Evolutionary conservation across 1,139 yeast species (phyloP), one percentile per base, ranked within the genome.

Genomic region (Yamadazyma dushanensis): DNA sequence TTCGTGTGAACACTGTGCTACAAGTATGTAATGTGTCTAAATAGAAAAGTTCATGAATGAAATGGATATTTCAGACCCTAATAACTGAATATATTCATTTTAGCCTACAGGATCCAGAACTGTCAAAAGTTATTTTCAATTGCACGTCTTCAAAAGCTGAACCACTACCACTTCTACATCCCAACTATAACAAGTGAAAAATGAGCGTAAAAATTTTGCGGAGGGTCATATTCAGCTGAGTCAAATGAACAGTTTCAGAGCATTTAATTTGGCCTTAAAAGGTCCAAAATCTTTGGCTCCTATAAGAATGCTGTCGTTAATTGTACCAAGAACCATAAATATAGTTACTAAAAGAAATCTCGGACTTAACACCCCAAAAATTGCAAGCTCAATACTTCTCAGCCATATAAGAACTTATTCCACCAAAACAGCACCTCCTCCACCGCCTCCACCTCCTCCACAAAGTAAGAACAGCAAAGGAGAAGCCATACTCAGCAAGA

Each of bases 401-500:
- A 31, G 16, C 15, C 34, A 24, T n/a, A n/a, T 24, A 13, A 44
- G 44, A 37, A 19, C 5, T n/a, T 47, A 46, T 33, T 45, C 50
- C 15, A 47, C 51, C 23, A 46, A 40, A 30, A 42, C 49, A 10
- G 43, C 51, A 14, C 46, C 49, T 20, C 62, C 62, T 22, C 66
- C 70, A 11, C 67, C 68, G 13, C 71, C 72, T n/a, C 72, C 72
- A 8, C 59, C 66, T 2, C 59, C 66, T n/a, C 47, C 59, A 6
- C 49, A 51, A 7, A 73, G 69, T 39, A 69, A 66, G 40, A 60
- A 70, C 46, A 66, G 61, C 19, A 67, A 66, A 43, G 75, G 76
- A 0, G 59, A 57, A 40, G 44, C 50, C 4, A 41, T 70, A 9
- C 62, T 70, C 34, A 59, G 55, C 38, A 63, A 67, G 36, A 55